These are phyloP conservation scores for Pezicula neosporulosa DNA, from an alignment of 2,329 filamentous ascomycete genomes.

Conservation along the genomic window DNA sequence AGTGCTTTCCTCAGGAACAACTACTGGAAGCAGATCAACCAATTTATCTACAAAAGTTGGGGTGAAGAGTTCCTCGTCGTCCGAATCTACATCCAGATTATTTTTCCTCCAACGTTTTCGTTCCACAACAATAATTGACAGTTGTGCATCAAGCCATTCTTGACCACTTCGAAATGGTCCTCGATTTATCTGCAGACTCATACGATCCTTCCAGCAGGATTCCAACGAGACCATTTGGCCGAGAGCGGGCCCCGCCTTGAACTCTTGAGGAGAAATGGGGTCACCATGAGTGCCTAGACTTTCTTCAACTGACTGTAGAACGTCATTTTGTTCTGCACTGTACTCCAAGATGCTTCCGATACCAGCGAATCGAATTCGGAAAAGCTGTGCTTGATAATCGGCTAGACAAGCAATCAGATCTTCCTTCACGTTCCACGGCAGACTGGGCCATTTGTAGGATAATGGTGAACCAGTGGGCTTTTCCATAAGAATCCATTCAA, in stretches of 20 bases:
- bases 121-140: background rate
- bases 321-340: background rate
- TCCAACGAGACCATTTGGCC: background rate
- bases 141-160: background rate
- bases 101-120: background rate
- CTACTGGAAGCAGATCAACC: background rate
- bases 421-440: conserved; percentile 31
- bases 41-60: background rate
- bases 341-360: conserved; percentile 16
- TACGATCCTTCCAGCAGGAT: background rate
- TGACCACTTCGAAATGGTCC: background rate
- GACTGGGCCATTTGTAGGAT: conserved; percentile 26
- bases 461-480: conserved; percentile 16
- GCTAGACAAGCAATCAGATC: conserved; percentile 28
- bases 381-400: conserved; percentile 27
- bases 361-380: conserved; percentile 12
- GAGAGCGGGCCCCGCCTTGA: background rate
- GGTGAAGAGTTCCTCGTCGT: background rate
- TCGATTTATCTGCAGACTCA: background rate
- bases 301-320: background rate
- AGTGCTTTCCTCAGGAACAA: background rate
- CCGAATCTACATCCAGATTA: background rate
- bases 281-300: background rate
- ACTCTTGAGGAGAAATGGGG: background rate
- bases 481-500: conserved; percentile 39